phyloP scores from a whole-genome alignment of 1,139 yeast genomes.

The Pichia sp. region DNA sequence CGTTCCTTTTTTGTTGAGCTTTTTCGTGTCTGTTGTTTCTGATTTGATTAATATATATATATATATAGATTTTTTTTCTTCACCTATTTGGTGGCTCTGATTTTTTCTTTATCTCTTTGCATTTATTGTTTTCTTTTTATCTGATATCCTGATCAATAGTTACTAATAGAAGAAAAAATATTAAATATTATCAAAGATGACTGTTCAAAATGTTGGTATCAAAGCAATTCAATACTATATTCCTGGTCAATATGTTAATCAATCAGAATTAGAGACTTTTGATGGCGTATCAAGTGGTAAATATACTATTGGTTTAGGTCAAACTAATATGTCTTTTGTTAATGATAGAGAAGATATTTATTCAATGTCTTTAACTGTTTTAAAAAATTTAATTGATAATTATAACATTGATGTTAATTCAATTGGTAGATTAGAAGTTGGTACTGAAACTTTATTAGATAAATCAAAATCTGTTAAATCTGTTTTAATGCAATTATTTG shows the following conservation, averaged over 20 bases:
- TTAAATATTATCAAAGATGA: too few species aligned
- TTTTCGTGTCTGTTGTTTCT: too few species aligned
- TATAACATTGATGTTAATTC: constrained; percentile 73
- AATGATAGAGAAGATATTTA: constrained; percentile 97
- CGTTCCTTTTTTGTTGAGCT: too few species aligned
- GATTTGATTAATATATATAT: too few species aligned
- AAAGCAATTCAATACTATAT: constrained; percentile 91
- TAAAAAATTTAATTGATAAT: constrained; percentile 68
- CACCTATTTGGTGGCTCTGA: too few species aligned
- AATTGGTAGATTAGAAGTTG: constrained; percentile 96
- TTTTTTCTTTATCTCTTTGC: constrained; percentile 17
- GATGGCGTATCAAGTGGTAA: constrained; percentile 91
- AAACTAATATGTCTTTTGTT: constrained; percentile 95
- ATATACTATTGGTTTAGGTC: constrained; percentile 97
- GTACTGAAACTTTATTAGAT: constrained; percentile 95
- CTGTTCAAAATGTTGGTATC: constrained; percentile 80
- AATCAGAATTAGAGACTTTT: constrained; percentile 75
- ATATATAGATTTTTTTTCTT: too few species aligned
- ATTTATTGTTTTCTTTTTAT: neutral
- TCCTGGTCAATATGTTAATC: constrained; percentile 81
- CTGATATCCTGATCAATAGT: neutral
- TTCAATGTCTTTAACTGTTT: constrained; percentile 82
- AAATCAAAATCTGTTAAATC: constrained; percentile 96
- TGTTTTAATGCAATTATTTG: constrained; percentile 90
- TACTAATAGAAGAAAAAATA: too few species aligned